These are phyloP conservation scores for Diaporthe sp. DNA, from an alignment of 2,329 filamentous ascomycete species.

Conservation along the genomic window DNA sequence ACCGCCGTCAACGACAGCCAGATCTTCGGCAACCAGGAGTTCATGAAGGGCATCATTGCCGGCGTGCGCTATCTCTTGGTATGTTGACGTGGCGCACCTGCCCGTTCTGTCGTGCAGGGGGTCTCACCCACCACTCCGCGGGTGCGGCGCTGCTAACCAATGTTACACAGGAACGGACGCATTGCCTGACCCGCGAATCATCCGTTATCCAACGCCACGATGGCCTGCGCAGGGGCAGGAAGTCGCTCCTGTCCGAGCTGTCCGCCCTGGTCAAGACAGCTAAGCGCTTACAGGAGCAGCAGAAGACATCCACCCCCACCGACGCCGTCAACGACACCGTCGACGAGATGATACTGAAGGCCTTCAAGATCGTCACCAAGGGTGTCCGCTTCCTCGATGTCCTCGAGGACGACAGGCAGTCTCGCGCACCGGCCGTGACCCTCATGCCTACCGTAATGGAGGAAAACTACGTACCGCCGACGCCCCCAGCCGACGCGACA, in stretches of 20 bases:
- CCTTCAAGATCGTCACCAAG: constrained; percentile 93
- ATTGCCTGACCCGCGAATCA: constrained; percentile 88
- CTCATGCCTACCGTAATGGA: constrained; percentile 70
- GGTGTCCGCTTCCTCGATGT: constrained; percentile 91
- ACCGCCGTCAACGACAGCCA: constrained; percentile 79
- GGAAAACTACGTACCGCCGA: constrained; percentile 68
- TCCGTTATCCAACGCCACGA: constrained; percentile 80
- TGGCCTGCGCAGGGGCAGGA: constrained; percentile 81
- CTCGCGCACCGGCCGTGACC: constrained; percentile 63
- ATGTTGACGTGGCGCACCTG: constrained; percentile 51
- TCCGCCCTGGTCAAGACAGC: constrained; percentile 90
- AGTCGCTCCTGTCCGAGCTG: constrained; percentile 88
- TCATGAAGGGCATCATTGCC: constrained; percentile 92
- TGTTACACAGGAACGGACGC: constrained; percentile 77
- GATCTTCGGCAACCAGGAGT: constrained; percentile 90
- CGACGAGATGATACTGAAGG: constrained; percentile 93
- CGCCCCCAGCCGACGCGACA: constrained; percentile 69
- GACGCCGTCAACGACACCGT: constrained; percentile 79
- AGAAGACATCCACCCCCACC: constrained; percentile 58
- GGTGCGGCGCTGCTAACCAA: constrained; percentile 38
- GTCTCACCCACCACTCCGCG: not conserved
- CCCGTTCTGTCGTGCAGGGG: not conserved
- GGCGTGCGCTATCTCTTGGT: constrained; percentile 91
- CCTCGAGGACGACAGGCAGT: constrained; percentile 73
- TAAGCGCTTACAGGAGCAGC: constrained; percentile 83